A percentile compares a stretch with the other conserved stretches of the same genome.
phyloP scores from a whole-genome alignment of 1,284 basidiomycete species.

The Boletus austroedulis region DNA sequence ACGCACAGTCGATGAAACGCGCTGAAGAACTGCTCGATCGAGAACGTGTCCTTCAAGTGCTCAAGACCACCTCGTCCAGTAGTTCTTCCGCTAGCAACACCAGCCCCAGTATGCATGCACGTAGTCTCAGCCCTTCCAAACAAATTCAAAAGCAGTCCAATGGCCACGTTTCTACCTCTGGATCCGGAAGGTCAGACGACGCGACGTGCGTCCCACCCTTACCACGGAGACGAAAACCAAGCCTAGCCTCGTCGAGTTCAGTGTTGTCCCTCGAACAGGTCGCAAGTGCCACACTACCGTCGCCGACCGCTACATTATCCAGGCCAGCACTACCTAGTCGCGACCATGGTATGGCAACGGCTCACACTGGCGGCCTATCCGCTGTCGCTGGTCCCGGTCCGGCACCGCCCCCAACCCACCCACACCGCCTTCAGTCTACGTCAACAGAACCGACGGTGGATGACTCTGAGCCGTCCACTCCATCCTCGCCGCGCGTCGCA shows the following conservation, averaged over 20 bases:
- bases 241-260: constrained; percentile 34
- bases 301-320: constrained; percentile 4
- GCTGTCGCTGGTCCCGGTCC: constrained; percentile 26
- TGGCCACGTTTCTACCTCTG: not conserved
- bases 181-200: constrained; percentile 37
- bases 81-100: constrained; percentile 17
- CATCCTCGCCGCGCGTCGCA: constrained; percentile 41
- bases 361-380: no score
- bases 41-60: constrained; percentile 65
- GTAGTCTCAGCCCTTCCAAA: constrained; percentile 38
- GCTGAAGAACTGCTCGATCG: constrained; percentile 65
- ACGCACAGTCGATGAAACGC: constrained; percentile 63
- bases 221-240: constrained; percentile 26
- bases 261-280: constrained; percentile 42
- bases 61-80: constrained; percentile 44
- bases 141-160: constrained; percentile 27
- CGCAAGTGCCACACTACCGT: constrained; percentile 38
- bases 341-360: no score
- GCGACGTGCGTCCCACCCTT: constrained; percentile 29
- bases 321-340: constrained; percentile 23
- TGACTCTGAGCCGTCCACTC: constrained; percentile 31
- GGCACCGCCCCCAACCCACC: constrained; percentile 53
- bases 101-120: constrained; percentile 14
- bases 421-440: constrained; percentile 45
- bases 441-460: constrained; percentile 20